Base-by-base conservation (phyloP, 2,329 filamentous ascomycete species). In the Madurella fahalii region DNA sequence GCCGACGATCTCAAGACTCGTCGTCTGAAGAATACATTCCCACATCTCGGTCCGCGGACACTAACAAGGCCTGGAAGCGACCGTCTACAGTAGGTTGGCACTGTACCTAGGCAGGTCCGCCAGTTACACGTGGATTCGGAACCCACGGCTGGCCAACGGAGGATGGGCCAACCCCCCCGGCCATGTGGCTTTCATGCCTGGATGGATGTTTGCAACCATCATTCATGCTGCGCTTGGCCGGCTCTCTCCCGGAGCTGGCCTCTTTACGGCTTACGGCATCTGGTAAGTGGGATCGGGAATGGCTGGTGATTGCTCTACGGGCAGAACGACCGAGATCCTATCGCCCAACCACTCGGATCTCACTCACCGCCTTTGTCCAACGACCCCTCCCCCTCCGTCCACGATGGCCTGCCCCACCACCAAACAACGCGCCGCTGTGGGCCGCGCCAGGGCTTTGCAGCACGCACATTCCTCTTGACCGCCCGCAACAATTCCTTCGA, bases 391-490 rank as follows among this genome's bases (percentile, higher is more conserved):
- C 34, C 34, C 34, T 37, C 34, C 34, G 34, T 37, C 34, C 18
- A n/a, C 8, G 20, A 5, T 4, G 9, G n/a, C 34, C 34, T 16
- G 40, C 52, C 52, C 52, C 52, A 47, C 45, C 40, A 44, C 39
- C 34, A 9, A 16, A 18, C n/a, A 11, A 8, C n/a, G 40, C 44
- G 25, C 11, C 37, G 5, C 18, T 42, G 37, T 52, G 50, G 42
- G 15, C 9, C 13, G 34, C 34, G 9, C 15, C 37, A 18, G 43
- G 51, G 51, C 51, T 48, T 40, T 20, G n/a, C 32, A 42, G 20
- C 43, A 53, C 50, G 30, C 44, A 53, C 39, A 53, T 43, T 46
- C 34, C 50, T 51, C 13, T 15, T 42, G 9, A 42, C 17, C 40
- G 40, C 40, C 40, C 16, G 17, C 40, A 18, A 42, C 16, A 42